Evolutionary conservation across 2,329 filamentous ascomycete species (phyloP), one percentile per base, ranked within the genome.

Genomic region (Aspergillus pseudoviridinutans): DNA sequence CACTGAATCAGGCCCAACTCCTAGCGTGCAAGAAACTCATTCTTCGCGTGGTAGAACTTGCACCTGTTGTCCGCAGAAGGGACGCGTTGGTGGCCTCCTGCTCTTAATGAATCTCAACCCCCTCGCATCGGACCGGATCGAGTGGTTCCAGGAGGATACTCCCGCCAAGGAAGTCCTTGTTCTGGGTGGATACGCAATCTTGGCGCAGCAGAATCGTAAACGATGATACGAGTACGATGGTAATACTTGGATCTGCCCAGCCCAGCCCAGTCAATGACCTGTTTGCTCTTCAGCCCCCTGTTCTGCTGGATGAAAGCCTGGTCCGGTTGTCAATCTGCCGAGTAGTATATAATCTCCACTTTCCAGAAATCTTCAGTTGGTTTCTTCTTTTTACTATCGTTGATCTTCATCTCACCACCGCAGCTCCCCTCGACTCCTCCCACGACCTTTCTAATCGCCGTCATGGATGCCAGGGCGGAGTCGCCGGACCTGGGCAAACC

Each of bases 401-500:
- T 38, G 32, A 38, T 38, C 14, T 17, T 38, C 32, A 47, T 5
- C 44, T 25, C 24, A 24, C 22, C 12, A 24, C 12, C 24, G 12
- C 22, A 14, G 4, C 22, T 14, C 22, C 17, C 22, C 28, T 12
- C 28, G 10, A 12, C 28, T 29, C 10, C 44, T 24, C 20, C 44
- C 9, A 24, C 12, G 7, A 17, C 22, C 14, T 14, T 7, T 25
- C 6, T 5, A 12, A 10, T 24, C 44, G 41, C 22, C 22, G 6
- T 12, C 22, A 47, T 47, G 44, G 44, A 47, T 25, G 12, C 12
- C 44, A 47, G 44, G 44, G 50, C 29, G 24, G 66, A 55, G 17
- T 55, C 60, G 24, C 68, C 69, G 20, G 67, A 72, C 49, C 60
- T 72, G 64, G 71, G 71, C 3, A 71, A 71, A 51, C 70, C 70